Evolutionary conservation across 2,329 filamentous ascomycete species (phyloP), one percentile per base, ranked within the genome.

Genomic region (Coniochaeta sp.): DNA sequence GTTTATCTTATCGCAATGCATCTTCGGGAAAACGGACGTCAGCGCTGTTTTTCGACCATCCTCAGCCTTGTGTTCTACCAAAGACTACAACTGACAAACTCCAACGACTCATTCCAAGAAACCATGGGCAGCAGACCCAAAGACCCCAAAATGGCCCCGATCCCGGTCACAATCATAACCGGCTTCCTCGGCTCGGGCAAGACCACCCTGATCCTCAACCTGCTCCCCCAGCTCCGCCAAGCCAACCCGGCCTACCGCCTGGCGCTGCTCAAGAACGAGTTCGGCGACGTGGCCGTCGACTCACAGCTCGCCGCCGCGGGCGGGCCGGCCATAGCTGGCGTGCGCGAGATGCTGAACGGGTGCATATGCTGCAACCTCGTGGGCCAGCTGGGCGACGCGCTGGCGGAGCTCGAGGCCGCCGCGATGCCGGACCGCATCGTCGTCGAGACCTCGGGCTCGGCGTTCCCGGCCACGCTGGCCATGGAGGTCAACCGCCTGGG

Each of bases 361-460:
- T 98, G 95, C 77, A 98, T 99, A 75, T 99, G 95, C 83, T 99
- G 95, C 79, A 98, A 98, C 72, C 88, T 98, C 28, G 93, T 99
- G 62, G 95, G 95, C 17, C 91, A 96, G 73, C 85, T 99, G 8
- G 85, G 86, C 62, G 86, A 89, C 55, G 93, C 93, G 1, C 86
- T 99, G 19, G 77, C 83, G 50, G 87, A 95, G 69, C 86, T 99
- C 44, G 83, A 84, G 57, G 30, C 22, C 5, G 9, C 3, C 3
- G 26, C 80, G 36, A 63, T 66, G 0, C 93, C 92, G 0, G 90
- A 97, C 71, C 85, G 95, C 59, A 95, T 99, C 73, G 86, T 99
- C 58, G 87, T 99, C 72, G 95, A 99, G 80, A 99, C 95, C 2
- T 90, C 86, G 42, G 95, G 95, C 1, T 90, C 86, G 30, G 93